Evolutionary conservation across 2,329 filamentous ascomycete genomes (phyloP), one percentile per base, ranked within the genome.

Genomic region (Neonectria neomacrospora): DNA sequence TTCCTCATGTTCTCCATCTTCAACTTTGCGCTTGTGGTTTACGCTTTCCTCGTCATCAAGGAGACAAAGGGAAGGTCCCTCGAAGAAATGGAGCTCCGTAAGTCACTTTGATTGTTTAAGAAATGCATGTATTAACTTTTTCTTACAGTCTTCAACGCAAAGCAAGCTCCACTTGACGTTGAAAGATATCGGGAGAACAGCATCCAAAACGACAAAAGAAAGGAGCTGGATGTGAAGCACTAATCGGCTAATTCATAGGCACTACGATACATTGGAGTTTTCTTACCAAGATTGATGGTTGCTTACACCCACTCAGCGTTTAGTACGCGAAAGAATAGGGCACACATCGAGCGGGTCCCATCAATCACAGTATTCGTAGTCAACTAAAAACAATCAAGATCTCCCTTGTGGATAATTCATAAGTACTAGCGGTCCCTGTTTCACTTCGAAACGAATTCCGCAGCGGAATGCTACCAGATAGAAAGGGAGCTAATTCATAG

Each of bases 1-100:
- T 85, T 84, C 61, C 68, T 85, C 61, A 83, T 84, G 80, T 84
- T 84, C 73, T 77, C 76, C 22, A 80, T 83, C 26, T 82, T 83
- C 70, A 83, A 83, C 68, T 82, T 79, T 62, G 74, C 80, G 1
- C 78, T 82, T 16, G 79, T 82, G 1, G 69, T 76, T 11, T 83
- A 82, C 63, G 75, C 79, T 7, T 83, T 76, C 72, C 73, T 82
- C 41, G 73, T 83, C 45, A 73, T 83, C 65, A 79, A 77, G 54
- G 80, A 83, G 55, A 72, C 70, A 10, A 72, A 72, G 39, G 71
- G 71, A 2, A 42, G 64, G 5, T 72, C 71, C 10, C 66, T 73
- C 4, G 71, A 73, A 28, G 71, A 73, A 64, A 72, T 73, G 71
- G 71, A 73, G n/a, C 56, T 59, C 2, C 54, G 67, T 69, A 65